phyloP scores from a whole-genome alignment of 1,284 basidiomycete species.

The Cutaneotrichosporon cavernicola region DNA sequence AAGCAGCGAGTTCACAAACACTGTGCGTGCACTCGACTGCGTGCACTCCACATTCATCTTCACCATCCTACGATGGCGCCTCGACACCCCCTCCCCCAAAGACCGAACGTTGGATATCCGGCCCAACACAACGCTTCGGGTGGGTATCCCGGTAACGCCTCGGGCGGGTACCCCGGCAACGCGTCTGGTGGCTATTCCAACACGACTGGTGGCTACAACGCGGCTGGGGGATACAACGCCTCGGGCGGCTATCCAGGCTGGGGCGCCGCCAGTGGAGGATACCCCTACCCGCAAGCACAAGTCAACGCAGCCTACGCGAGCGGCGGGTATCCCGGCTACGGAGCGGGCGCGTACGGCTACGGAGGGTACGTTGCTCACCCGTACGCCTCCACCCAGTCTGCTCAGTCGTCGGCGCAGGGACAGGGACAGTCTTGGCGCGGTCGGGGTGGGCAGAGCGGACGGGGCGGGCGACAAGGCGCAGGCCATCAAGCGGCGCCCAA shows the following conservation, averaged over 20 bases:
- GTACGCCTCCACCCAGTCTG: background rate
- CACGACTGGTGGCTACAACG: conserved; percentile 3
- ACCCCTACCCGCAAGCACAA: background rate
- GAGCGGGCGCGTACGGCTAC: conserved; percentile 13
- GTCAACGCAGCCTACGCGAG: conserved; percentile 1
- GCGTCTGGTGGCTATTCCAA: background rate
- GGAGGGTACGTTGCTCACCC: conserved; percentile 8
- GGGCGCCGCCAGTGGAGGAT: conserved; percentile 8
- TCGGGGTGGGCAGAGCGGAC: conserved; percentile 84
- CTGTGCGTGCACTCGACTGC: too few relatives aligned
- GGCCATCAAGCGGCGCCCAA: conserved; percentile 56
- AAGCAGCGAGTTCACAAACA: background rate
- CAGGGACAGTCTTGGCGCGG: conserved; percentile 44
- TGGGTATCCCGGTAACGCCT: background rate
- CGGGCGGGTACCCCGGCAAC: background rate
- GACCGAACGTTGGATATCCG: background rate
- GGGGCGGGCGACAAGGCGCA: conserved; percentile 70
- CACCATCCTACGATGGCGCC: background rate
- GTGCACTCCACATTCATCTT: too few relatives aligned
- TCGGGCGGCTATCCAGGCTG: conserved; percentile 6
- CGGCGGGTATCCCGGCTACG: conserved; percentile 12
- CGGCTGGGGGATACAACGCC: conserved; percentile 2
- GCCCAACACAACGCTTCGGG: background rate
- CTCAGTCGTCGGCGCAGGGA: conserved; percentile 62
- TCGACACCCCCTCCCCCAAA: conserved; percentile 11